Evolutionary conservation across 345 rosid species (phyloP), one percentile per base, ranked within the genome.

Genomic region (Pseudoturritis turrita): DNA sequence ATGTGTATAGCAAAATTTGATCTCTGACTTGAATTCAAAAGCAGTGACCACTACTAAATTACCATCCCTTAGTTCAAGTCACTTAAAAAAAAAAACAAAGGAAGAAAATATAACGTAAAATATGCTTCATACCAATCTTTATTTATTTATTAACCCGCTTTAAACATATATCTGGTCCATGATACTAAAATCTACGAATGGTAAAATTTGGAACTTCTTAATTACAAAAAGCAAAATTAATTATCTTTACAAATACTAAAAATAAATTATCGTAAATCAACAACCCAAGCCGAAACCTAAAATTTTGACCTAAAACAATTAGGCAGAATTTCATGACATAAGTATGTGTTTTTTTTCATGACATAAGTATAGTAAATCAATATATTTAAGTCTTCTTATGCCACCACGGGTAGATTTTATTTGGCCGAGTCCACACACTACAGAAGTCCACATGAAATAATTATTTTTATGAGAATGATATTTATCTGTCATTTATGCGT

Each of bases 401-500:
- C 60, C 50, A 70, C 50, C 11, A 46, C 1, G 5, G 28, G 9
- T 19, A 35, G 37, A 36, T 1, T 6, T 7, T 50, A 40, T 17
- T 51, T 50, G 9, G 14, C 7, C 33, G 17, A 50, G 41, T 62
- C 67, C 14, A 58, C 39, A 8, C 49, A 41, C 14, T n/a, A 6
- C 15, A 17, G 2, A 46, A 17, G 25, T 64, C 77, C 35, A 73
- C 71, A 35, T 44, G 50, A 64, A 54, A 12, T 44, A 5, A 35
- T 25, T 44, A 17, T 18, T 35, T 19, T 31, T 12, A 14, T 12
- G 29, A 35, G 65, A 55, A 17, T 46, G 65, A 65, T 46, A 25
- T 73, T 46, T 28, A 65, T 47, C 59, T 56, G 60, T 73, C 72
- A 47, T 10, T 64, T 53, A 35, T 23, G 70, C 36, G 50, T 44